Base-by-base conservation (phyloP, 108 stramenopile genomes). In the Halocafeteria seosinensis region DNA sequence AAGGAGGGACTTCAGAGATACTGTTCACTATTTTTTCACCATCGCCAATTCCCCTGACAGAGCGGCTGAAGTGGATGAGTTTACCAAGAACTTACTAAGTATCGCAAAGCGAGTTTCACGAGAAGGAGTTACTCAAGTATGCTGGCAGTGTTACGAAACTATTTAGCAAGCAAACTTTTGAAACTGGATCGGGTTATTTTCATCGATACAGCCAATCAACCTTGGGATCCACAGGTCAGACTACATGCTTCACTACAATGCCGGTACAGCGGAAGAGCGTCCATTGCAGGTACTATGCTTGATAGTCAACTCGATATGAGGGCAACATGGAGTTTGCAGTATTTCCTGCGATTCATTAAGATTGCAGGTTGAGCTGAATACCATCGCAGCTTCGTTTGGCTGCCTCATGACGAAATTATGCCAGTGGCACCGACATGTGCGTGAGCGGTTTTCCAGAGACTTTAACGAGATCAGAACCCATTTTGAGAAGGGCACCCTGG, bases 301-400 rank as follows among this genome's bases (percentile, higher is more conserved):
- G n/a, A n/a, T n/a, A n/a, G n/a, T n/a, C n/a, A n/a, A n/a, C n/a
- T n/a, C n/a, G n/a, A n/a, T n/a, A n/a, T n/a, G n/a, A n/a, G n/a
- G n/a, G n/a, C n/a, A n/a, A n/a, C n/a, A n/a, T n/a, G n/a, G n/a
- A n/a, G n/a, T n/a, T n/a, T n/a, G n/a, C n/a, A n/a, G n/a, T n/a
- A n/a, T n/a, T n/a, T n/a, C n/a, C n/a, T n/a, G n/a, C n/a, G n/a
- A n/a, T n/a, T n/a, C n/a, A n/a, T n/a, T n/a, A 17, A 50, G 50
- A 9, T 37, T 76, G 36, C 92, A 98, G 69, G 91, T 98, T 50
- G 95, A 98, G 77, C 72, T 98, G 35, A 98, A 98, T 68, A 98
- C 95, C 8, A 91, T 98, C 64, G 92, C 95, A 5, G 79, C 90
- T 6, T 89, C 88, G 30, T 98, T 98, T 68, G 93, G 82, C 9